A percentile compares a stretch with the other conserved stretches of the same genome.
phyloP scores from a whole-genome alignment of 1,284 basidiomycete species.

The Omphalotus olearius region DNA sequence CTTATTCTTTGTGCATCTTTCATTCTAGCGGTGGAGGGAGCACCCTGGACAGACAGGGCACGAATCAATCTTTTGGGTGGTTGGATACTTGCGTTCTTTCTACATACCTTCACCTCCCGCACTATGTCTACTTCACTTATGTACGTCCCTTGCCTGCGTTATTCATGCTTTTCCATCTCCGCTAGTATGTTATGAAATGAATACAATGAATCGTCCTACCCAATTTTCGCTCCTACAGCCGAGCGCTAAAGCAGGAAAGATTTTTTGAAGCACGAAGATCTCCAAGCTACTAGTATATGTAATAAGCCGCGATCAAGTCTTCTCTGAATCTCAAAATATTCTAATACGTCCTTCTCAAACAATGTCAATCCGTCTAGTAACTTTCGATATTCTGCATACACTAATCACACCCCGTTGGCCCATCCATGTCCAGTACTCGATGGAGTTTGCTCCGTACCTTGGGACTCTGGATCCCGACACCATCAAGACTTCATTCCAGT shows the following conservation, averaged over 20 bases:
- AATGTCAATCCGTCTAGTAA: slow-evolving; percentile 48
- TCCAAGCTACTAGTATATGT: no score
- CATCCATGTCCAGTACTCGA: slow-evolving; percentile 65
- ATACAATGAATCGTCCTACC: no score
- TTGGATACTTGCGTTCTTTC: background rate
- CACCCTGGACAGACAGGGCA: background rate
- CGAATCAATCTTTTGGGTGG: background rate
- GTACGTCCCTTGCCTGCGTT: background rate
- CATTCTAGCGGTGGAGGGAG: background rate
- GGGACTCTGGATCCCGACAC: slow-evolving; percentile 49
- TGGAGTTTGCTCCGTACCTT: slow-evolving; percentile 59
- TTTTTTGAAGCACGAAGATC: no score
- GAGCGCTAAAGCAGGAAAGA: no score
- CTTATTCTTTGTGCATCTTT: background rate
- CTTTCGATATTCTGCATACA: slow-evolving; percentile 71
- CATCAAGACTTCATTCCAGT: slow-evolving; percentile 63
- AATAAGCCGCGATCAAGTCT: no score
- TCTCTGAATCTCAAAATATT: no score
- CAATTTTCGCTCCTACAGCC: no score
- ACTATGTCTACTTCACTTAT: background rate
- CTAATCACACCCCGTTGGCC: slow-evolving; percentile 61
- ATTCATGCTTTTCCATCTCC: background rate
- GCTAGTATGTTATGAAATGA: slow-evolving; percentile 11
- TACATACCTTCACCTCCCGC: background rate
- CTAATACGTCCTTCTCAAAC: no score